Conservation (phyloP, 2,329 filamentous ascomycete genomes). For the Leptographium radiaticola region DNA sequence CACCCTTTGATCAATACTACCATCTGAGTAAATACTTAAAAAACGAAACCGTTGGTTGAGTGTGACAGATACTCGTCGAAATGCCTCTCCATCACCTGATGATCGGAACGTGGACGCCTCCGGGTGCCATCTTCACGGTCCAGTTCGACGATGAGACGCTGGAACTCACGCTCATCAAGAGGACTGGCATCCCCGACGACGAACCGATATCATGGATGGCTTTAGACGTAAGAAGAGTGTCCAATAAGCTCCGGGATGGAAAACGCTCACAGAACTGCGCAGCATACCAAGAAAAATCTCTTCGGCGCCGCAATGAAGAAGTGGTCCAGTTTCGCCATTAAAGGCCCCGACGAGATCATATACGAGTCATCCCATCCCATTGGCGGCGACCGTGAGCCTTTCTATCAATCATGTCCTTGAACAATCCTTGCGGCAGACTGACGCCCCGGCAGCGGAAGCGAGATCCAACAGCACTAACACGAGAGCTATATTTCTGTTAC, state of each 20-base stretch:
- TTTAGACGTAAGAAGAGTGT: constrained; percentile 54
- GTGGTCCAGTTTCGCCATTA: constrained; percentile 72
- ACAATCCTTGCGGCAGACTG: neutral
- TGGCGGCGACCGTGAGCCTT: constrained; percentile 53
- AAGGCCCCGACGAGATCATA: constrained; percentile 60
- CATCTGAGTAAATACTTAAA: neutral
- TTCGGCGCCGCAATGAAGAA: constrained; percentile 92
- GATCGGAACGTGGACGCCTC: constrained; percentile 84
- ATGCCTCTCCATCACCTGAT: constrained; percentile 81
- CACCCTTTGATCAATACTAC: too few species aligned
- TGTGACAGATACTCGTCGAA: constrained; percentile 14
- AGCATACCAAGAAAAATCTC: constrained; percentile 73
- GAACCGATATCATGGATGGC: constrained; percentile 93
- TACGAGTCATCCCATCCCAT: constrained; percentile 66
- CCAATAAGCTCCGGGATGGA: constrained; percentile 18
- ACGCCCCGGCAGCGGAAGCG: constrained; percentile 42
- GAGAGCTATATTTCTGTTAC: constrained; percentile 77
- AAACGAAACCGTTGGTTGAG: neutral
- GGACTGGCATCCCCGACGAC: constrained; percentile 66
- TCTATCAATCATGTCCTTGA: neutral
- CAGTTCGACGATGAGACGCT: constrained; percentile 74
- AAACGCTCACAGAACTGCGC: constrained; percentile 11
- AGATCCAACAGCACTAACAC: constrained; percentile 62
- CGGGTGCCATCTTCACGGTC: constrained; percentile 81
- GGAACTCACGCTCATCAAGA: constrained; percentile 62